Evolutionary conservation across 2,329 filamentous ascomycete species (phyloP).

Genomic region (Ceratocystis harringtonii): DNA sequence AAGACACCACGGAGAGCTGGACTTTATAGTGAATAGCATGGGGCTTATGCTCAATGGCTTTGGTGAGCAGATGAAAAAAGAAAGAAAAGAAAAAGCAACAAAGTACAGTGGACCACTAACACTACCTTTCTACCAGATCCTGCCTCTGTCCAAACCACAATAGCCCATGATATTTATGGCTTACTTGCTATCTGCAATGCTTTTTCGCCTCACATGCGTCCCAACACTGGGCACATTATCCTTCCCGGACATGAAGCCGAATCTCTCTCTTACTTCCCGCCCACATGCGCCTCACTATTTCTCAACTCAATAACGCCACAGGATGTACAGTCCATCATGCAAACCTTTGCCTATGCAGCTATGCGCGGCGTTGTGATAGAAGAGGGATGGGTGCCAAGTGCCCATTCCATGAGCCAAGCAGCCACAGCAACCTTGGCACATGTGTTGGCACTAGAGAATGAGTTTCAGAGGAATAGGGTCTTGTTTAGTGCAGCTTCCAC

Average conservation of each 20-base stretch:
- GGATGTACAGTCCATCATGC: background rate
- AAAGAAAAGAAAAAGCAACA: background rate
- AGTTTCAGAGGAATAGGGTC: background rate
- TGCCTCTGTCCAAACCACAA: background rate
- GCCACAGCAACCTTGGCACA: background rate
- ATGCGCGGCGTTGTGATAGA: background rate
- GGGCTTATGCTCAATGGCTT: background rate
- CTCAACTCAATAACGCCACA: background rate
- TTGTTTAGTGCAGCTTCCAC: background rate
- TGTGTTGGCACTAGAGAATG: background rate
- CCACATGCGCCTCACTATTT: slow-evolving; percentile 6
- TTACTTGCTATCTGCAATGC: background rate
- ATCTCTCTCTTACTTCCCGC: background rate
- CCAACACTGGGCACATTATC: slow-evolving; percentile 6
- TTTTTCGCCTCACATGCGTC: slow-evolving; percentile 3
- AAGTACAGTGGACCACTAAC: background rate
- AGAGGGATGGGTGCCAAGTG: background rate
- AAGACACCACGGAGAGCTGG: slow-evolving; percentile 2
- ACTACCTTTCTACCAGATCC: background rate
- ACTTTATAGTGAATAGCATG: slow-evolving; percentile 5
- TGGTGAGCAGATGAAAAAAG: background rate
- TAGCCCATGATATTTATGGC: background rate
- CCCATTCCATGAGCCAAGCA: background rate
- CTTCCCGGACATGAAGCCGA: background rate
- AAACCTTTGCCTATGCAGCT: background rate